Percentiles rank a stretch among this genome's conserved stretches.
Evolutionary conservation across 306 rosid genomes (phyloP).

Genomic region (Lablab purpureus): DNA sequence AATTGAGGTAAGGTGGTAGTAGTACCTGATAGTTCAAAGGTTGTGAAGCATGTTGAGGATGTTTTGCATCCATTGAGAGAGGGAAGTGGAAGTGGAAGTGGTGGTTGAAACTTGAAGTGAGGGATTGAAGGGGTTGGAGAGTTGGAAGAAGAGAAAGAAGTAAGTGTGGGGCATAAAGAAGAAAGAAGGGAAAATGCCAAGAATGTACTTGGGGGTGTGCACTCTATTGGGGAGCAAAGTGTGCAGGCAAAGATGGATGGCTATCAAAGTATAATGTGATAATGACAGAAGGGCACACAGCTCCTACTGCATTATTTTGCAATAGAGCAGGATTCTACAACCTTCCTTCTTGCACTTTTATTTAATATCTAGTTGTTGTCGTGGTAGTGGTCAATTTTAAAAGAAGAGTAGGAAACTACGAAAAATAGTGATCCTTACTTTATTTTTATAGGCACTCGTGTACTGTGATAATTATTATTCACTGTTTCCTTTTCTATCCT

Average conservation of each 20-base stretch:
- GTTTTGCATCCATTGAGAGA: constrained; percentile 60
- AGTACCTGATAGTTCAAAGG: constrained; percentile 65
- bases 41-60: constrained; percentile 47
- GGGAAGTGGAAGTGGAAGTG: constrained; percentile 12
- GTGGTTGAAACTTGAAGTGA: neutral
- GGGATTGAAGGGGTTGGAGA: constrained; percentile 29
- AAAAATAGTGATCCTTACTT: constrained; percentile 12
- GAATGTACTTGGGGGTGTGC: constrained; percentile 49
- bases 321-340: constrained; percentile 20
- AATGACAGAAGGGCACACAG: constrained; percentile 56
- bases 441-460: neutral
- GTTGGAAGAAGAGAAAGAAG: constrained; percentile 31
- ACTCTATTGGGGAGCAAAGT: constrained; percentile 48
- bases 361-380: neutral
- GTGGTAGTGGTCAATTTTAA: neutral
- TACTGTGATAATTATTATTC: neutral
- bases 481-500: neutral
- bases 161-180: constrained; percentile 42
- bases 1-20: neutral
- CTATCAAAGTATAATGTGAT: constrained; percentile 54
- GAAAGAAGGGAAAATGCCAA: constrained; percentile 51
- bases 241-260: constrained; percentile 47
- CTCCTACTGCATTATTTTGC: constrained; percentile 38
- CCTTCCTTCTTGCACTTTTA: constrained; percentile 5
- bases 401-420: neutral